These are phyloP conservation scores for Penicillium fimorum DNA, from an alignment of 495 filamentous ascomycete species.

Conservation along the genomic window DNA sequence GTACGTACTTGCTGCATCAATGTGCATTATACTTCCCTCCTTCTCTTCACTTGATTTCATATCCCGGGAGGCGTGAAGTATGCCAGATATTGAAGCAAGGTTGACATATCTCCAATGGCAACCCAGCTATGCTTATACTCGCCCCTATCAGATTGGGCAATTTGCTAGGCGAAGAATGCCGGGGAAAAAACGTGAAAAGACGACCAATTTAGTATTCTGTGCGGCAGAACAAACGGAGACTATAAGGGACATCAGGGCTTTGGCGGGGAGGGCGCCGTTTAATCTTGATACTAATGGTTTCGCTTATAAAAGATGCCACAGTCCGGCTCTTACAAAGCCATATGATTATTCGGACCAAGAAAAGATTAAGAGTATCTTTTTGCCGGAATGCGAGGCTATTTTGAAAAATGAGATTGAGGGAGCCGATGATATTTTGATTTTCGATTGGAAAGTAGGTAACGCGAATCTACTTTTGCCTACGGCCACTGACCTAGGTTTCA, in stretches of 20 bases:
- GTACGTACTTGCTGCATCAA: no score
- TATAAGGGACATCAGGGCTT: no score
- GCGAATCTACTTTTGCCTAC: not conserved
- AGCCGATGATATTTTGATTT: constrained; percentile 25
- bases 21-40: no score
- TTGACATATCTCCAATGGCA: constrained; percentile 19
- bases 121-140: constrained; percentile 8
- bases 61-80: no score
- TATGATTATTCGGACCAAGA: constrained; percentile 4
- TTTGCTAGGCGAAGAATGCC: constrained; percentile 3
- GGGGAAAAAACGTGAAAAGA: not conserved
- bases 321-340: not conserved
- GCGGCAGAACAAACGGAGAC: no score
- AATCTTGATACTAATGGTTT: constrained; percentile 7
- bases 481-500: no score
- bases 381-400: constrained; percentile 24
- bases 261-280: no score
- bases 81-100: constrained; percentile 3
- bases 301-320: constrained; percentile 1
- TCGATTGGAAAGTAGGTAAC: constrained; percentile 29
- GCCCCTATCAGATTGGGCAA: constrained; percentile 10
- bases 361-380: constrained; percentile 19
- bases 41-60: no score
- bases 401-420: constrained; percentile 22
- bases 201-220: constrained; percentile 5